These are phyloP conservation scores for Nakaseomyces nivariensis DNA, from an alignment of 1,139 yeast genomes.

Conservation along the genomic window DNA sequence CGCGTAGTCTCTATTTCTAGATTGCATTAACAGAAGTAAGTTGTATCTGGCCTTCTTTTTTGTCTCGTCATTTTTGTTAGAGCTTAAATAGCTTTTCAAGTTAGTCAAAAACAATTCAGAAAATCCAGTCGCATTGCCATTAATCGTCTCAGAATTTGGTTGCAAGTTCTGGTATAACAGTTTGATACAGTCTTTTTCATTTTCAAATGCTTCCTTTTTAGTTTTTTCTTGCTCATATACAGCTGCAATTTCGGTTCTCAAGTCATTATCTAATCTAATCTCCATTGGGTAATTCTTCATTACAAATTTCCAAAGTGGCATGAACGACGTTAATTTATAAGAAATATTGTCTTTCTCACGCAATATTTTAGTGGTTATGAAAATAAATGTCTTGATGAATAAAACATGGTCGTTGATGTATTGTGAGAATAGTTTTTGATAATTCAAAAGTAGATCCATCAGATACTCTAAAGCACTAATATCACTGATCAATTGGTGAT, in stretches of 20 bases:
- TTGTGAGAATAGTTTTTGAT: constrained; percentile 24
- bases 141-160: constrained; percentile 7
- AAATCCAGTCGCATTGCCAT: constrained; percentile 14
- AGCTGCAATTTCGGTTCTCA: constrained; percentile 20
- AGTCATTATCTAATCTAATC: constrained; percentile 22
- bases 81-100: constrained; percentile 16
- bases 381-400: constrained; percentile 26
- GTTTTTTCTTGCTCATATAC: constrained; percentile 26
- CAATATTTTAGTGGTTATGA: constrained; percentile 20
- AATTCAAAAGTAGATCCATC: constrained; percentile 23
- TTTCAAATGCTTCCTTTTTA: constrained; percentile 17
- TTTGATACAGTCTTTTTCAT: constrained; percentile 11
- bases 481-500: constrained; percentile 25
- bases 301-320: constrained; percentile 29
- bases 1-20: constrained; percentile 21
- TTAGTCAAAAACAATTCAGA: constrained; percentile 26
- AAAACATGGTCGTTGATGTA: constrained; percentile 27
- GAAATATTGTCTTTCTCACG: constrained; percentile 17
- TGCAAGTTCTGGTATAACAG: constrained; percentile 8
- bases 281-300: constrained; percentile 23
- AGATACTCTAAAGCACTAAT: constrained; percentile 23
- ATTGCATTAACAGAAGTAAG: constrained; percentile 18
- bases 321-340: constrained; percentile 20
- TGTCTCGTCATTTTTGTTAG: constrained; percentile 5
- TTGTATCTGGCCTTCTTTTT: constrained; percentile 14